A percentile compares a stretch with the other conserved stretches of the same genome.
Conservation (phyloP, 345 rosid genomes). For the Psidium guajava region DNA sequence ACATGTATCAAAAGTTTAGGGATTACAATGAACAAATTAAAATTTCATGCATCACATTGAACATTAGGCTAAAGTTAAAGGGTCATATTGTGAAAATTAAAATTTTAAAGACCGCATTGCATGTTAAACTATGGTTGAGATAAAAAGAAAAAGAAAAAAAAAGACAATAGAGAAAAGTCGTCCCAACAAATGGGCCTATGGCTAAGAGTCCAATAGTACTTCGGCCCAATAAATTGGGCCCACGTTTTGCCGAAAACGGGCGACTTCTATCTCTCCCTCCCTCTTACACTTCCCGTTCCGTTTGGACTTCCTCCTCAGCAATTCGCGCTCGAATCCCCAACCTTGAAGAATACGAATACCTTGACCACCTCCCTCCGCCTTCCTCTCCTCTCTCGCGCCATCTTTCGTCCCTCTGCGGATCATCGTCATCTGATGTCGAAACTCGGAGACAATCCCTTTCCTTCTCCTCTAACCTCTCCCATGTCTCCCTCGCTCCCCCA, state of each 20-base stretch:
- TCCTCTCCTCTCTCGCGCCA: neutral
- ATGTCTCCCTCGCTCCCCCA: conserved; percentile 21
- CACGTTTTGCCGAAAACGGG: neutral
- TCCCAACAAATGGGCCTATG: no score
- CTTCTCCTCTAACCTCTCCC: conserved; percentile 31
- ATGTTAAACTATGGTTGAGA: no score
- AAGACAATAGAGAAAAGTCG: no score
- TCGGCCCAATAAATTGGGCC: neutral
- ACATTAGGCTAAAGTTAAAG: no score
- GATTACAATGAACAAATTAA: no score
- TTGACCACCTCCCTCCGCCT: neutral
- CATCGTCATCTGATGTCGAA: neutral
- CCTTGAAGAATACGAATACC: neutral
- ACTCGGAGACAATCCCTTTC: conserved; percentile 55
- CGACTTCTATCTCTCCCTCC: neutral
- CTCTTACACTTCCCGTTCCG: neutral
- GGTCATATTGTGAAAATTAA: no score
- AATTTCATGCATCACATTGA: no score
- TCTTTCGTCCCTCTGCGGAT: neutral
- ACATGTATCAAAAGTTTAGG: no score
- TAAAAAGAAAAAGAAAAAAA: no score
- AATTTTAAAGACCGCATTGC: no score
- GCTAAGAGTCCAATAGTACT: neutral
- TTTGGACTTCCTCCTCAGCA: neutral
- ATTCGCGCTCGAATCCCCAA: neutral